These are phyloP conservation scores for Anthracocystis walkeri DNA, from an alignment of 1,284 basidiomycete species.

Conservation along the genomic window DNA sequence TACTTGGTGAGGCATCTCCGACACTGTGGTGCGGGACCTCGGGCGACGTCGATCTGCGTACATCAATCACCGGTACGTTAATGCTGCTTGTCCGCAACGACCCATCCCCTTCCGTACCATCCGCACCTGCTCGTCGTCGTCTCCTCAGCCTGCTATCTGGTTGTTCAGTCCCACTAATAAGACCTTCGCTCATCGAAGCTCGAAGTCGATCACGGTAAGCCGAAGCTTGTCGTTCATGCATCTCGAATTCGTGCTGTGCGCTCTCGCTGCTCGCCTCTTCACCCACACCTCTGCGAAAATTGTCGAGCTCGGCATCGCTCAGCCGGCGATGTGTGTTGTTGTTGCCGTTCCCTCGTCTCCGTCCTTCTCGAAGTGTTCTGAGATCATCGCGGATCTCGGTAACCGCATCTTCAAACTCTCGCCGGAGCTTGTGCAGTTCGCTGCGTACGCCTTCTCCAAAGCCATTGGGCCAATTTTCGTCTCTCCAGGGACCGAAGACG, in stretches of 20 bases:
- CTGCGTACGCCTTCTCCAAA: conserved; percentile 42
- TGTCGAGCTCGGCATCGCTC: conserved; percentile 45
- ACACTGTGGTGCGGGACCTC: conserved; percentile 37
- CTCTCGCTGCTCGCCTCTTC: conserved; percentile 44
- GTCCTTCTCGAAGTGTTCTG: conserved; percentile 17
- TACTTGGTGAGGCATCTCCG: conserved; percentile 24
- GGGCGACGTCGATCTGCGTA: conserved; percentile 19
- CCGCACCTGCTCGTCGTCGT: conserved; percentile 1
- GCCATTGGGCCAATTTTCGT: conserved; percentile 57
- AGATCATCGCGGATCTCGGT: conserved; percentile 38
- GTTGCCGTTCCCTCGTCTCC: conserved; percentile 5
- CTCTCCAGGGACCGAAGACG: conserved; percentile 58
- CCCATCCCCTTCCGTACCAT: not conserved
- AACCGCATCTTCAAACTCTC: conserved; percentile 44
- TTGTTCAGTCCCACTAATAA: not conserved
- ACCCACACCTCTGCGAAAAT: conserved; percentile 38
- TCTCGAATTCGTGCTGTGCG: conserved; percentile 51
- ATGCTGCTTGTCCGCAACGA: not conserved
- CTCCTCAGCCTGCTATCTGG: conserved; percentile 21
- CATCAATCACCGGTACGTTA: conserved; percentile 13
- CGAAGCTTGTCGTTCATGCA: conserved; percentile 47
- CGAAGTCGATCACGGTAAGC: conserved; percentile 34
- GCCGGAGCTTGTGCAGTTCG: conserved; percentile 43
- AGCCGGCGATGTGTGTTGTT: conserved; percentile 13
- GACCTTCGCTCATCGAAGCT: conserved; percentile 28